Percentiles rank a stretch among this genome's conserved stretches.
phyloP scores from a whole-genome alignment of 2,329 filamentous ascomycete genomes.

The Beauveria brongniartii region DNA sequence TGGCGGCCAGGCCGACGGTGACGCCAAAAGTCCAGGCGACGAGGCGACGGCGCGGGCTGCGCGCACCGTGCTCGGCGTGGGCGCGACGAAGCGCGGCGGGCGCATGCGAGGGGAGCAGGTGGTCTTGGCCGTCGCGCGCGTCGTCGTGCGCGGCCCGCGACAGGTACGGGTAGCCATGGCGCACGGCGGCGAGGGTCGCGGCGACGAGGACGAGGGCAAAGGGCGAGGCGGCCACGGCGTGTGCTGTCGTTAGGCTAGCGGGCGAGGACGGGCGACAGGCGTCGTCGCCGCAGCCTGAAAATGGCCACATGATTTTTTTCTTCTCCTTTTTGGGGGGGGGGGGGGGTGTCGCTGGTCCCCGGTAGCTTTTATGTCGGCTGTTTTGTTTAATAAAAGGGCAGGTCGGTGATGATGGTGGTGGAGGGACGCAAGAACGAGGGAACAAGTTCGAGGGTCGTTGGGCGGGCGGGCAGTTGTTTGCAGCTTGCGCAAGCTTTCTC shows the following conservation, averaged over 20 bases:
- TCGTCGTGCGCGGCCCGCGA: constrained; percentile 41
- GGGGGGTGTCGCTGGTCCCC: not conserved
- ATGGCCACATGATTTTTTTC: constrained; percentile 28
- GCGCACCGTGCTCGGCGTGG: constrained; percentile 49
- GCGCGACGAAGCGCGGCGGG: constrained; percentile 49
- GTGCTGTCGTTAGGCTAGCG: constrained; percentile 32
- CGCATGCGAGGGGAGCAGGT: constrained; percentile 55
- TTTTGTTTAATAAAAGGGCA: not conserved
- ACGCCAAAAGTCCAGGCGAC: constrained; percentile 63
- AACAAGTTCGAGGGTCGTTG: not conserved
- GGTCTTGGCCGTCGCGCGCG: constrained; percentile 46
- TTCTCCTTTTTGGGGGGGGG: too few species aligned
- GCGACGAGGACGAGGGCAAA: constrained; percentile 63
- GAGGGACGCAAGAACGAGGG: not conserved
- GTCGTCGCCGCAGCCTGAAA: constrained; percentile 49
- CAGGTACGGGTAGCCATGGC: constrained; percentile 66
- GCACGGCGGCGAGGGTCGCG: constrained; percentile 54
- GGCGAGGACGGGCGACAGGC: constrained; percentile 42
- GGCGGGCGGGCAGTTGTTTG: not conserved
- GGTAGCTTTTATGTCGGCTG: too few species aligned
- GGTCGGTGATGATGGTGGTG: too few species aligned
- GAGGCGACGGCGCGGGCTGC: constrained; percentile 40
- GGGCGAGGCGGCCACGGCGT: constrained; percentile 55
- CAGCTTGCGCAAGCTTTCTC: not conserved
- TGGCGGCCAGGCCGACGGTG: constrained; percentile 68